Percentiles rank a stretch among this genome's conserved stretches.
Evolutionary conservation across 306 rosid genomes (phyloP).

Genomic region (Mimosa bimucronata): DNA sequence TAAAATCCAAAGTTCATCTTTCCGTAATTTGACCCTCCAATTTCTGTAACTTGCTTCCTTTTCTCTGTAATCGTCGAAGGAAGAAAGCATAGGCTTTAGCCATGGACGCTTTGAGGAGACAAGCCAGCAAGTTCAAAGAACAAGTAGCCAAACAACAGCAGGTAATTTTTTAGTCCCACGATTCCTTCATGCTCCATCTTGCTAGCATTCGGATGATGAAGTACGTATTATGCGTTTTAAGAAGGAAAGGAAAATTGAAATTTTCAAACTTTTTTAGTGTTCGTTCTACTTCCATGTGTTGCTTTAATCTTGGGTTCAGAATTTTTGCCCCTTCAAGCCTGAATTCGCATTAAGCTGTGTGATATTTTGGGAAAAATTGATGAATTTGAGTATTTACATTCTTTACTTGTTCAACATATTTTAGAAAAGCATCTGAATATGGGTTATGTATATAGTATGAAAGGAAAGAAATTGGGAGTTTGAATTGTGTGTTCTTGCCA

Average conservation of each 20-base stretch:
- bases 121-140: slow-evolving; percentile 85
- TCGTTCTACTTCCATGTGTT: neutral
- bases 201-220: neutral
- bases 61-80: neutral
- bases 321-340: neutral
- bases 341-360: slow-evolving; percentile 27
- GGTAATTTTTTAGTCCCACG: slow-evolving; percentile 48
- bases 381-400: neutral
- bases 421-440: neutral
- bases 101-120: slow-evolving; percentile 91
- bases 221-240: slow-evolving; percentile 1
- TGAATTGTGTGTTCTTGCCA: neutral
- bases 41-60: neutral
- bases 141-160: slow-evolving; percentile 96
- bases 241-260: neutral
- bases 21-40: neutral
- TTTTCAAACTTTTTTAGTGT: slow-evolving; percentile 8
- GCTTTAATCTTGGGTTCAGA: neutral
- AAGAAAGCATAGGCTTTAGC: slow-evolving; percentile 11
- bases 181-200: neutral
- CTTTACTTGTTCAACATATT: neutral
- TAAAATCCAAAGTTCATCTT: neutral
- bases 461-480: neutral
- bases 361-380: slow-evolving; percentile 3
- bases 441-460: neutral